These are phyloP conservation scores for Pneumocystis murina DNA, from an alignment of 1,139 yeast genomes.

Conservation along the genomic window DNA sequence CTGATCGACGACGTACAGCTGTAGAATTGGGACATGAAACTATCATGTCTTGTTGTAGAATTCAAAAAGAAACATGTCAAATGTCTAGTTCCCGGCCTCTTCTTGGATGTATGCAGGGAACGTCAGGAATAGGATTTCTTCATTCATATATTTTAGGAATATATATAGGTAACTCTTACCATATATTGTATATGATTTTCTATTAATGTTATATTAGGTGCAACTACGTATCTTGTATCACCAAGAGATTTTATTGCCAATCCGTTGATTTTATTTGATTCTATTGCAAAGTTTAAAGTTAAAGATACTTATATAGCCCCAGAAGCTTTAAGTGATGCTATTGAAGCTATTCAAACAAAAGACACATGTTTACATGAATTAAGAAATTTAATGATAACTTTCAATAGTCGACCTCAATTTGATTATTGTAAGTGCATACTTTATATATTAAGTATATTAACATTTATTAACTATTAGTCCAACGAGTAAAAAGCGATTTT, in stretches of 20 bases:
- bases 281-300: conserved; percentile 62
- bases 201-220: conserved; percentile 32
- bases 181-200: not conserved
- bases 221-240: conserved; percentile 66
- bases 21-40: conserved; percentile 49
- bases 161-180: conserved; percentile 30
- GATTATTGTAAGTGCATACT: conserved; percentile 23
- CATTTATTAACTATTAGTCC: conserved; percentile 19
- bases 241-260: conserved; percentile 65
- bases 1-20: conserved; percentile 58
- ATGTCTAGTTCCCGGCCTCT: conserved; percentile 57
- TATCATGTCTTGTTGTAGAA: conserved; percentile 67
- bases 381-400: conserved; percentile 72
- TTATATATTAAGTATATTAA: not conserved
- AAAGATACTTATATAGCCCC: conserved; percentile 78
- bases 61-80: conserved; percentile 83
- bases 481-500: conserved; percentile 50
- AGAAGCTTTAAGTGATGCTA: conserved; percentile 68
- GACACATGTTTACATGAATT: conserved; percentile 48
- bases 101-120: conserved; percentile 75
- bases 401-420: conserved; percentile 58
- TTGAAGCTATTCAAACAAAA: conserved; percentile 40
- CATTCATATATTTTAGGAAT: conserved; percentile 72
- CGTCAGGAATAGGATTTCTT: conserved; percentile 73
- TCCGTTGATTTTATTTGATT: conserved; percentile 57